Conservation (phyloP, 169 alveolate species). For the Cystoisospora suis region DNA sequence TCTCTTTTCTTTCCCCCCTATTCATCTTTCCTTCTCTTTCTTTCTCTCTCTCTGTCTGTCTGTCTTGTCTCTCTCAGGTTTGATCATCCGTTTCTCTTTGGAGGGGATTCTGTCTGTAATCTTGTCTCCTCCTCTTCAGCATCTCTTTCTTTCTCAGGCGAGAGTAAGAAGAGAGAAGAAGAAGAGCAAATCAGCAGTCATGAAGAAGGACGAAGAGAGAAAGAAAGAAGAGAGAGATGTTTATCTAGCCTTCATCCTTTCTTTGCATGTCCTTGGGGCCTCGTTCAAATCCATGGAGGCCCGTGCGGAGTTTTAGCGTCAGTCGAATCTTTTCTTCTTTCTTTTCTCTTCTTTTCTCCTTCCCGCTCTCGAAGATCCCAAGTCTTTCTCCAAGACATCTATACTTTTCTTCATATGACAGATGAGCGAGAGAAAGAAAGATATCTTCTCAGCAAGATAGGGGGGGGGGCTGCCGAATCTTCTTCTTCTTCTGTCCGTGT, state of each 20-base stretch:
- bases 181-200: not conserved
- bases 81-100: conserved; percentile 22
- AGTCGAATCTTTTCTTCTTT: conserved; percentile 36
- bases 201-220: not conserved
- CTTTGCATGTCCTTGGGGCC: conserved; percentile 33
- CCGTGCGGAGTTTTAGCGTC: conserved; percentile 55
- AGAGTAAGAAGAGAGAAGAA: not conserved
- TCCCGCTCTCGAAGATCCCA: conserved; percentile 6
- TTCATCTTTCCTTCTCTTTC: not conserved
- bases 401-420: too few species aligned
- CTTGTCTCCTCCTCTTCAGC: not conserved
- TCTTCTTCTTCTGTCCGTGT: not conserved
- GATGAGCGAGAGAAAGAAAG: too few species aligned
- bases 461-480: too few species aligned
- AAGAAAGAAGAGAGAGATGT: too few species aligned
- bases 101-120: not conserved
- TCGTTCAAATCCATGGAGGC: conserved; percentile 47
- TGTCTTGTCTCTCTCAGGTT: not conserved
- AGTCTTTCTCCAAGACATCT: too few species aligned
- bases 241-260: not conserved
- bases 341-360: conserved; percentile 6
- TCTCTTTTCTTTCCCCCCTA: not conserved
- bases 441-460: too few species aligned
- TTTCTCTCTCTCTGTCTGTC: not conserved
- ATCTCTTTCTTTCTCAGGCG: not conserved